Percentiles rank a stretch among this genome's conserved stretches.
These are phyloP conservation scores for Colletotrichum eremochloae DNA, from an alignment of 2,329 filamentous ascomycete species.

Conservation along the genomic window DNA sequence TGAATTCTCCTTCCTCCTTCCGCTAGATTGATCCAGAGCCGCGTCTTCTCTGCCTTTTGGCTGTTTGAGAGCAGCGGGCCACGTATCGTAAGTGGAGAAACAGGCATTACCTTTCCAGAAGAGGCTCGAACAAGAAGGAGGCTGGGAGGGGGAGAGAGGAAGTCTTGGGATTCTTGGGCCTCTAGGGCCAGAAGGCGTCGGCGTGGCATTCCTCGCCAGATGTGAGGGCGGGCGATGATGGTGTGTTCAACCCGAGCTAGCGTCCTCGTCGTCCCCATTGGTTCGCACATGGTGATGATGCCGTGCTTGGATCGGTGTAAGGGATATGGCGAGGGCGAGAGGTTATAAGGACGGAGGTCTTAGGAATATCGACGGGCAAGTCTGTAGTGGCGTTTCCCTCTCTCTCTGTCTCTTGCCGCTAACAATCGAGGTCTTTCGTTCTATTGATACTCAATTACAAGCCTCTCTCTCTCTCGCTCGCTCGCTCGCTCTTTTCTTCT, in stretches of 20 bases:
- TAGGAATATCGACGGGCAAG: neutral
- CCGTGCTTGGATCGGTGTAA: slow-evolving; percentile 29
- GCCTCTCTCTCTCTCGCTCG: neutral
- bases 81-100: neutral
- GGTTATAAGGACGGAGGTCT: slow-evolving; percentile 31
- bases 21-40: neutral
- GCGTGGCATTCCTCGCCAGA: slow-evolving; percentile 21
- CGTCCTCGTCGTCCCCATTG: neutral
- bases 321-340: slow-evolving; percentile 18
- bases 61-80: neutral
- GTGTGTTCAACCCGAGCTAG: neutral
- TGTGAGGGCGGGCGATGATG: slow-evolving; percentile 20
- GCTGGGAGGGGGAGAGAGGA: neutral
- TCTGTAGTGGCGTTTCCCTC: neutral
- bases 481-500: neutral
- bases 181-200: slow-evolving; percentile 1
- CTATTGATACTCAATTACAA: slow-evolving; percentile 12
- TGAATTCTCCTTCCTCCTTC: slow-evolving; percentile 8
- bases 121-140: neutral
- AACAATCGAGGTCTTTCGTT: slow-evolving; percentile 25
- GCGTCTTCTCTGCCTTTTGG: neutral
- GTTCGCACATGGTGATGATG: slow-evolving; percentile 15
- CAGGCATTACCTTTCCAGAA: slow-evolving; percentile 5
- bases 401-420: slow-evolving; percentile 3
- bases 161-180: neutral